A percentile compares a stretch with the other conserved stretches of the same genome.
Conservation (phyloP, 2,329 filamentous ascomycete species). For the Neurospora crassa region DNA sequence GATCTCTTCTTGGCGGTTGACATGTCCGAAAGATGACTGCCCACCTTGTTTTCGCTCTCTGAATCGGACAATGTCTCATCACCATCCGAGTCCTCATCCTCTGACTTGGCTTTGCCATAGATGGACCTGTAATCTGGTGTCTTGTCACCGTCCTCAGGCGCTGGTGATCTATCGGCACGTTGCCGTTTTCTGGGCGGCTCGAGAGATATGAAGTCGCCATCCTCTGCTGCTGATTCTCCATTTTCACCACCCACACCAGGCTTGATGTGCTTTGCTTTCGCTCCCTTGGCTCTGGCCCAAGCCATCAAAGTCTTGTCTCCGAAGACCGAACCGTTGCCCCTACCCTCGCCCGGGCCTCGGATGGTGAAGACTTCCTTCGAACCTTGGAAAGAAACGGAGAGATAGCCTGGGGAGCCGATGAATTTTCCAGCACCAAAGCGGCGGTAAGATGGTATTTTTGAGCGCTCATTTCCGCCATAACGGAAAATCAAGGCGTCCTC, state of each 20-base stretch:
- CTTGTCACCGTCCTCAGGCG: slow-evolving; percentile 30
- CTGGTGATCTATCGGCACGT: slow-evolving; percentile 13
- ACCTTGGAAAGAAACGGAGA: slow-evolving; percentile 58
- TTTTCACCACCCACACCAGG: slow-evolving; percentile 14
- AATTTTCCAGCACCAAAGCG: slow-evolving; percentile 60
- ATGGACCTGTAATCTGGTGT: slow-evolving; percentile 56
- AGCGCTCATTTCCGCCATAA: slow-evolving; percentile 66
- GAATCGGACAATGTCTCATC: slow-evolving; percentile 21
- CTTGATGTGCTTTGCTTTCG: slow-evolving; percentile 30
- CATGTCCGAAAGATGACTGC: slow-evolving; percentile 5
- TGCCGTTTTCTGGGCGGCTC: slow-evolving; percentile 33
- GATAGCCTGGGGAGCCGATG: slow-evolving; percentile 51
- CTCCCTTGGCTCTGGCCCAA: slow-evolving; percentile 27
- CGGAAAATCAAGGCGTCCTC: slow-evolving; percentile 68
- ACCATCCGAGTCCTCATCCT: slow-evolving; percentile 39
- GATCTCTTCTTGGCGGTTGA: slow-evolving; percentile 41
- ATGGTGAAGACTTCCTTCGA: slow-evolving; percentile 47
- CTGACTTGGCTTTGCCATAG: slow-evolving; percentile 48
- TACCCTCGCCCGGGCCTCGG: slow-evolving; percentile 27
- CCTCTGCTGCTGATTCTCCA: neutral
- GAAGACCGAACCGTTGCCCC: slow-evolving; percentile 31
- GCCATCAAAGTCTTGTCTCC: slow-evolving; percentile 37
- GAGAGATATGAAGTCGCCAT: slow-evolving; percentile 41
- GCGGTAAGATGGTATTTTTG: slow-evolving; percentile 61
- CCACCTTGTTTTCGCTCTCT: slow-evolving; percentile 5